phyloP scores from a whole-genome alignment of 2,329 filamentous ascomycete genomes.

The Beauveria medogensis region DNA sequence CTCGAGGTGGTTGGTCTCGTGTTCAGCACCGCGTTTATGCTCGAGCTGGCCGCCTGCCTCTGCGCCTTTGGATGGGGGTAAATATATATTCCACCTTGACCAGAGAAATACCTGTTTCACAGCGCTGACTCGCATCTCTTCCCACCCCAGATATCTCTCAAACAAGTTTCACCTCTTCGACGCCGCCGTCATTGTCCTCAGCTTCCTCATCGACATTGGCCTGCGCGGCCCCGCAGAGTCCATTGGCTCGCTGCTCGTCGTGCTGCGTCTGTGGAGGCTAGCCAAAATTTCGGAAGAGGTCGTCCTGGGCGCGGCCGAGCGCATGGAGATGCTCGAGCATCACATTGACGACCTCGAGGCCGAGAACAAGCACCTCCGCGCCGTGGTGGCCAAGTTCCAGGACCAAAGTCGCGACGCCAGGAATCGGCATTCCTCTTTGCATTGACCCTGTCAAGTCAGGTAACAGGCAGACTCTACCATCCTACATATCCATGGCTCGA shows the following conservation, averaged over 20 bases:
- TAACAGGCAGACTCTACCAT: neutral
- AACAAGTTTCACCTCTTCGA: constrained; percentile 58
- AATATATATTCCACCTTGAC: constrained; percentile 17
- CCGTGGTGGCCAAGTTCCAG: neutral
- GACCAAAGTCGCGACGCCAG: neutral
- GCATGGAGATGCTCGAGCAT: constrained; percentile 49
- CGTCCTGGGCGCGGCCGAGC: constrained; percentile 52
- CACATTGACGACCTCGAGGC: constrained; percentile 43
- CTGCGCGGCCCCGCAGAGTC: constrained; percentile 53
- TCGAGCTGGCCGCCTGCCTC: constrained; percentile 50
- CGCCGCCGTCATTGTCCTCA: constrained; percentile 51
- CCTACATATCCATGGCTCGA: neutral
- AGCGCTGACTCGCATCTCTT: neutral
- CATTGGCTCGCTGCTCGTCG: constrained; percentile 57
- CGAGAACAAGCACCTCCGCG: constrained; percentile 29
- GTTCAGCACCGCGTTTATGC: constrained; percentile 57
- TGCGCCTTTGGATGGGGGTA: constrained; percentile 55
- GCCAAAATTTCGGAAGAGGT: constrained; percentile 66
- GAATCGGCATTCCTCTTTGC: neutral
- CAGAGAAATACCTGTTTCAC: neutral
- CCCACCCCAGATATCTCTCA: constrained; percentile 40
- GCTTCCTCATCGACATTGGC: constrained; percentile 54
- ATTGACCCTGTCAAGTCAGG: neutral
- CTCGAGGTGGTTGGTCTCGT: constrained; percentile 47
- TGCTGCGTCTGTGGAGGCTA: constrained; percentile 59